Percentiles rank a stretch among this genome's conserved stretches.
Evolutionary conservation across 768 basidiomycete species (phyloP).

Genomic region (Suillus plorans): DNA sequence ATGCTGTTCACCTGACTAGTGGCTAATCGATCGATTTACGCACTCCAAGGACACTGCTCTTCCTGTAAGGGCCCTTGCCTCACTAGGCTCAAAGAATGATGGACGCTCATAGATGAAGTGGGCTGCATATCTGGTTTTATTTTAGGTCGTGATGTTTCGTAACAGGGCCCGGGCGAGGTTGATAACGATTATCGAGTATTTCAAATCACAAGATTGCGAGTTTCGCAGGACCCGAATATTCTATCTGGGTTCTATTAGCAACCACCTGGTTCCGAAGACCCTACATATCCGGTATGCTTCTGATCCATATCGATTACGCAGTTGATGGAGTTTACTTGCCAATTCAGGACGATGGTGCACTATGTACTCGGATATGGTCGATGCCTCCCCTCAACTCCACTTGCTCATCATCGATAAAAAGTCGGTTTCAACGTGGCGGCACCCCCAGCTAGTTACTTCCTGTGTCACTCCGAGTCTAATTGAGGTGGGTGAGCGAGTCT

Average conservation of each 20-base stretch:
- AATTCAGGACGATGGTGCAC: background rate
- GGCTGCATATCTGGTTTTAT: background rate
- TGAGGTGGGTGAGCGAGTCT: background rate
- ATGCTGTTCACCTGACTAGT: background rate
- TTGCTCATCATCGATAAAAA: background rate
- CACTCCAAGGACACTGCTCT: background rate
- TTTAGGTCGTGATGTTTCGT: background rate
- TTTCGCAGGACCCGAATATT: background rate
- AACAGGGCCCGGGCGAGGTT: too few species aligned
- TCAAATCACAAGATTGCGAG: background rate
- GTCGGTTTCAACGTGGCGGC: background rate
- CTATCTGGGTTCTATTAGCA: background rate
- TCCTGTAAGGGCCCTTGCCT: background rate
- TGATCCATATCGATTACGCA: background rate
- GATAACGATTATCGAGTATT: background rate
- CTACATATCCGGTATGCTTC: background rate
- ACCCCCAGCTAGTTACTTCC: background rate
- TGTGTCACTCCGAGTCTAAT: background rate
- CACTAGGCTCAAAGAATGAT: background rate
- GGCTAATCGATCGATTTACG: too few species aligned
- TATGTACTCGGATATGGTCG: background rate
- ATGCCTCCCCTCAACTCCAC: background rate
- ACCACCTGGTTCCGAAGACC: background rate
- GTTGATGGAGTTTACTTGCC: background rate
- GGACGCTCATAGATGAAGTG: background rate